Percentiles rank a stretch among this genome's conserved stretches.
phyloP scores from a whole-genome alignment of 208 protist genomes.

The Novymonas esmeraldas region DNA sequence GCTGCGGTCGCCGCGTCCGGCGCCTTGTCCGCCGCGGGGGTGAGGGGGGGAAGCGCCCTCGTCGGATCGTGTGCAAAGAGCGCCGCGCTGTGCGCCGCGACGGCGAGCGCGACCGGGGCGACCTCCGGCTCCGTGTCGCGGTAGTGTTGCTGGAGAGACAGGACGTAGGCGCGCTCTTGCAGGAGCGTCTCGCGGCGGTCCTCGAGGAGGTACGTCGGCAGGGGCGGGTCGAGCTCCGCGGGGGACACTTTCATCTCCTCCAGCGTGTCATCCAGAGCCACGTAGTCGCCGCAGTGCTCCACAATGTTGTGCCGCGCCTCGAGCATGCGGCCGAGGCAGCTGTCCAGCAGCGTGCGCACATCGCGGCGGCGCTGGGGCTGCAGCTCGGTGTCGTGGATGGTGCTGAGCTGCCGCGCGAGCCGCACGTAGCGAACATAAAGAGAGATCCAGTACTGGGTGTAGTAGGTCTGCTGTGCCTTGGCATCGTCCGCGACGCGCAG shows the following conservation, averaged over 20 bases:
- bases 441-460: slow-evolving; percentile 79
- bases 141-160: slow-evolving; percentile 77
- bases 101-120: slow-evolving; percentile 64
- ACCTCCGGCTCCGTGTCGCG: slow-evolving; percentile 58
- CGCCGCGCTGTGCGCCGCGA: neutral
- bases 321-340: slow-evolving; percentile 93
- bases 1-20: slow-evolving; percentile 7
- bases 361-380: slow-evolving; percentile 95
- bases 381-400: slow-evolving; percentile 90
- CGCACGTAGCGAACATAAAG: slow-evolving; percentile 94
- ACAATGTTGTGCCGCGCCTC: slow-evolving; percentile 87
- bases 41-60: slow-evolving; percentile 20
- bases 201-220: slow-evolving; percentile 90
- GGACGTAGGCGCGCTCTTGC: slow-evolving; percentile 72
- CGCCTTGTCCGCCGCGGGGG: slow-evolving; percentile 1
- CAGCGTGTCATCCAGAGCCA: slow-evolving; percentile 89
- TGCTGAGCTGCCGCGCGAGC: slow-evolving; percentile 75
- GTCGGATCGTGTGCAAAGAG: slow-evolving; percentile 40
- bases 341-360: slow-evolving; percentile 89
- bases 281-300: slow-evolving; percentile 81
- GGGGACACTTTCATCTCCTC: slow-evolving; percentile 93
- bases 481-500: slow-evolving; percentile 44
- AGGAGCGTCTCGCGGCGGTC: slow-evolving; percentile 77
- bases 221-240: slow-evolving; percentile 80
- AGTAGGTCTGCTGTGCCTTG: slow-evolving; percentile 57